Base-by-base conservation (phyloP, 169 alveolate genomes). In the Eimeria zaria region DNA sequence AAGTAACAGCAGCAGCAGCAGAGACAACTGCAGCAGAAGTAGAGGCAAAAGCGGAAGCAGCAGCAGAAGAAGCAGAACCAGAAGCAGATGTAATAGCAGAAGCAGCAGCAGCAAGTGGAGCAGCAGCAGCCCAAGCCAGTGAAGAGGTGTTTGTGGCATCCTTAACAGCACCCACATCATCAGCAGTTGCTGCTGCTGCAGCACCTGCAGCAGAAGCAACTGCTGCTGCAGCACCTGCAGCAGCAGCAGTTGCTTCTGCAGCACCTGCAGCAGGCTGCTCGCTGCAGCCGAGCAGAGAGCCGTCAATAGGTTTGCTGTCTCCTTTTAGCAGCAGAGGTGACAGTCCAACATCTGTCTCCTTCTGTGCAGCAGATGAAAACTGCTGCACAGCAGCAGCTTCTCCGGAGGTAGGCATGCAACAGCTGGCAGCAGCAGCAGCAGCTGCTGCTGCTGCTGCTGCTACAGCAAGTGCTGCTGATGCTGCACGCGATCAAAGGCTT, bases 351-450 rank as follows among this genome's bases (percentile, higher is more conserved):
- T 81, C 90, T 81, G 71, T 81, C 33, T 81, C 69, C 16, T 81
- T 62, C 20, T 36, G 71, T n/a, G 51, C 48, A 27, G 90, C 71
- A 2, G 90, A 81, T 11, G 90, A 62, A 46, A 62, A 81, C 73
- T 81, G 90, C 71, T 62, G 90, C 90, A 81, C 90, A 2, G 90
- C 90, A 46, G 90, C 90, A 46, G 90, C 90, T 12, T 46, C 90
- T n/a, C 90, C 90, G 22, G 90, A 81, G 51, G 90, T 81, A 39
- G 46, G 73, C 22, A 8, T 46, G 90, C 67, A 46, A 51, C 90
- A 51, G 73, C 73, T 51, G 90, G 33, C 90, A 81, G 90, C 73
- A 81, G 71, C 90, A 1, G 71, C 90, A 51, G 90, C 90, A 36
- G 90, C 90, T 18, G 87, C 87, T 36, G 87, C 62, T 41, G 64